Evolutionary conservation across 2,329 filamentous ascomycete species (phyloP), one percentile per base, ranked within the genome.

Genomic region (Fusarium tupiense): DNA sequence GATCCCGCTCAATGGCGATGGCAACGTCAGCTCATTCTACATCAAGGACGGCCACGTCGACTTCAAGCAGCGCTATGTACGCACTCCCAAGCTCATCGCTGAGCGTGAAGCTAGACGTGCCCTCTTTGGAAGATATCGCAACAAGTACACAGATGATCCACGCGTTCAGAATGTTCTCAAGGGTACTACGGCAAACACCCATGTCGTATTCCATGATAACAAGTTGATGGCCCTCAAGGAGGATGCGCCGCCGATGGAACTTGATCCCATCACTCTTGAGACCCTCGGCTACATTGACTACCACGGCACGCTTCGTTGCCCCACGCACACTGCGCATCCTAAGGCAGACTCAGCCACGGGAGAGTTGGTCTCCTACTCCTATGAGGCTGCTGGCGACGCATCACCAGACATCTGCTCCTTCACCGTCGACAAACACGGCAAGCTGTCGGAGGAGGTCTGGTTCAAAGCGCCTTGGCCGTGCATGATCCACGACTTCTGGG

Each of bases 51-150:
- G 63, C 3, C 63, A 66, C 24, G 57, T 66, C 17, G 63, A 66
- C 63, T 66, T 66, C 49, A 66, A 66, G 63, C 63, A 66, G 20
- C 63, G 63, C 37, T 66, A 66, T 47, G 63, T 66, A 26, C 56
- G 50, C 44, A 66, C 63, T 17, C 56, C 56, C n/a, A 66, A 66
- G 47, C 63, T 66, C 24, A 61, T 61, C 24, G 63, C 56, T 22
- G 63, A 66, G 56, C 56, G 57, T n/a, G 57, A 66, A 26, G 63
- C 56, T 19, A 66, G 63, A 31, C 63, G 37, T 24, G 63, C 63
- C 24, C 63, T 66, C 9, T 61, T 66, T 38, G 63, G 63, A 49
- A 66, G 56, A 49, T 66, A 66, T 44, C 63, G 63, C 47, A 66
- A 66, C 47, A 66, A 66, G 56, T 43, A 43, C 41, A 43, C 41